Percentiles rank a stretch among this genome's conserved stretches.
phyloP scores from a whole-genome alignment of 1,284 basidiomycete genomes.

The Malassezia brasiliensis region DNA sequence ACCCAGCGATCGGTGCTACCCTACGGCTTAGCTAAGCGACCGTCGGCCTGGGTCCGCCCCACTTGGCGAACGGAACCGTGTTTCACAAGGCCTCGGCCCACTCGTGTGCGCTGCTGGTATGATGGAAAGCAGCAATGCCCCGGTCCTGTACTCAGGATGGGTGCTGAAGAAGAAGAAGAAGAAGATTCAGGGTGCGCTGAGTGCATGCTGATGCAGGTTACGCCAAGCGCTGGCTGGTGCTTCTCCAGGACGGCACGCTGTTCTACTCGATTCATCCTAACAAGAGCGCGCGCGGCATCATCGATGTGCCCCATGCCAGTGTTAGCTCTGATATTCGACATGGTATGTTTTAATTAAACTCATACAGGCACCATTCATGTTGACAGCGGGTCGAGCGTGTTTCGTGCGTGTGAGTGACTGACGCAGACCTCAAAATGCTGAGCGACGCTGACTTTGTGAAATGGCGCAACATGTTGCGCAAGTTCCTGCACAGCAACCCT shows the following conservation, averaged over 20 bases:
- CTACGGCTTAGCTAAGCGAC: too few species aligned
- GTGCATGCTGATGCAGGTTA: conserved; percentile 23
- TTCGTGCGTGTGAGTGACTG: conserved; percentile 21
- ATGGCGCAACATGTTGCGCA: conserved; percentile 35
- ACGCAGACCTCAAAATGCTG: conserved; percentile 39
- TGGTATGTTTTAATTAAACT: conserved; percentile 7
- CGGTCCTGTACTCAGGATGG: conserved; percentile 40
- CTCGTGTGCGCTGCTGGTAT: too few species aligned
- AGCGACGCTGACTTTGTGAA: conserved; percentile 36
- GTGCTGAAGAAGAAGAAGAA: conserved; percentile 48
- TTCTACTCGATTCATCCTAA: conserved; percentile 38
- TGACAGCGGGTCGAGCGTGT: conserved; percentile 41
- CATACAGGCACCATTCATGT: conserved; percentile 40
- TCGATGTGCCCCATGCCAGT: conserved; percentile 44
- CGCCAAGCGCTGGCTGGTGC: conserved; percentile 44
- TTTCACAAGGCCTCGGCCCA: background rate
- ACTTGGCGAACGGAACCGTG: too few species aligned
- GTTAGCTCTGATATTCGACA: conserved; percentile 41
- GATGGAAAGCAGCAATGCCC: conserved; percentile 8
- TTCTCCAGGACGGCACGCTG: conserved; percentile 38
- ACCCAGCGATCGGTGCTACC: too few species aligned
- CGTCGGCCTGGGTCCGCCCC: too few species aligned
- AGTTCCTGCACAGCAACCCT: conserved; percentile 34
- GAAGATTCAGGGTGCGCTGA: conserved; percentile 40
- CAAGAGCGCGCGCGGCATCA: conserved; percentile 36